Evolutionary conservation across 495 filamentous ascomycete genomes (phyloP).

Genomic region (Coniosporium apollinis): DNA sequence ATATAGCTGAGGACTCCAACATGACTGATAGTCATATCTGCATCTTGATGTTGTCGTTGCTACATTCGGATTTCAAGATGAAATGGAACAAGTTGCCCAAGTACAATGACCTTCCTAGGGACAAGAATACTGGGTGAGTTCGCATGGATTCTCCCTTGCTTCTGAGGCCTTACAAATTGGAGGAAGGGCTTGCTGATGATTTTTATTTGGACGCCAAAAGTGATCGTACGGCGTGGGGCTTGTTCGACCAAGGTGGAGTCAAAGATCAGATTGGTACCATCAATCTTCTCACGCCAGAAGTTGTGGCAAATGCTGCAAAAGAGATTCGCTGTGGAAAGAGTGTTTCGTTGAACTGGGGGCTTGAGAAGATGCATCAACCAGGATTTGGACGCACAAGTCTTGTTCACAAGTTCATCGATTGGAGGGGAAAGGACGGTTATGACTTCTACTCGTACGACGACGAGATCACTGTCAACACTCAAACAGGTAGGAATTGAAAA

Average conservation of each 20-base stretch:
- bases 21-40: no score
- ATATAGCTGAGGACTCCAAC: no score
- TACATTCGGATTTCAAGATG: no score
- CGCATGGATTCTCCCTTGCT: no score
- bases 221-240: slow-evolving; percentile 5
- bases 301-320: slow-evolving; percentile 11
- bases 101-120: no score
- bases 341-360: slow-evolving; percentile 7
- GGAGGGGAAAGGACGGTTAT: neutral
- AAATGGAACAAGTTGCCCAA: no score
- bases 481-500: no score
- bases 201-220: no score
- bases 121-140: no score
- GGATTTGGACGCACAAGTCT: slow-evolving; percentile 1
- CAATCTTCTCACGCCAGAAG: slow-evolving; percentile 15
- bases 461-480: slow-evolving; percentile 8
- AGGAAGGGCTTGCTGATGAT: no score
- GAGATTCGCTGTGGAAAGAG: slow-evolving; percentile 11
- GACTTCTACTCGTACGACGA: slow-evolving; percentile 3
- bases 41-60: no score
- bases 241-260: slow-evolving; percentile 6
- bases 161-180: no score
- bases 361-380: neutral
- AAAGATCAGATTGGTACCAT: slow-evolving; percentile 14
- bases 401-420: slow-evolving; percentile 2